Conservation (phyloP, 2,329 filamentous ascomycete species). For the Penicillium thymicola region DNA sequence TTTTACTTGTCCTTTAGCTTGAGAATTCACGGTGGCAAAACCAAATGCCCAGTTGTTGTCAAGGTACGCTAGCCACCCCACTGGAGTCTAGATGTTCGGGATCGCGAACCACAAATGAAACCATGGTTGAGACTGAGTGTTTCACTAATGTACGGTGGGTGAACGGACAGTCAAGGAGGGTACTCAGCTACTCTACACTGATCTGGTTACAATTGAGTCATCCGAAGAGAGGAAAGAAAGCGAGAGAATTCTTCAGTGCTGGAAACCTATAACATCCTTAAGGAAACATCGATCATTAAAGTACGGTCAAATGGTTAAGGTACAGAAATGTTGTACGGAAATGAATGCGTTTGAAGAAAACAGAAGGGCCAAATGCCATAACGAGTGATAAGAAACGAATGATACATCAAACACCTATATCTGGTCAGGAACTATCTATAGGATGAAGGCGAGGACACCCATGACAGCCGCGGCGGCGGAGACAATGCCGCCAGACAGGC, state of each 20-base stretch:
- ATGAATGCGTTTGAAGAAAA: not conserved
- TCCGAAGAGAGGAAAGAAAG: accelerated
- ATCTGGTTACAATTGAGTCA: not conserved
- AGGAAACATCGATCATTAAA: slow-evolving; percentile 12
- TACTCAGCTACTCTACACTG: accelerated
- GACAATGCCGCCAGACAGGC: slow-evolving; percentile 21
- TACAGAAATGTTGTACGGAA: slow-evolving; percentile 7
- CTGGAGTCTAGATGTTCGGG: not conserved
- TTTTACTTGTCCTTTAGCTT: not conserved
- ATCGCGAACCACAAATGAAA: not conserved
- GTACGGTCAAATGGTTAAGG: not conserved
- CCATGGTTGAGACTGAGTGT: too few species aligned
- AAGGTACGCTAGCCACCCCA: not conserved
- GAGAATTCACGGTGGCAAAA: not conserved
- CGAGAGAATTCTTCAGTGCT: accelerated
- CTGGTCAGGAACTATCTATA: slow-evolving; percentile 15
- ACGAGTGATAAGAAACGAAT: slow-evolving; percentile 12
- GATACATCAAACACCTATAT: not conserved
- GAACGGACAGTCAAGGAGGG: accelerated
- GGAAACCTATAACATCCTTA: not conserved
- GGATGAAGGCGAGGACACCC: slow-evolving; percentile 28
- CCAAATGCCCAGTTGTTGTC: not conserved
- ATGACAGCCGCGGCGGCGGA: slow-evolving; percentile 24
- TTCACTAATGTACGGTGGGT: too few species aligned
- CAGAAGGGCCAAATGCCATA: not conserved